Conservation (phyloP, 352 stramenopile genomes). For the Pythium insidiosum region DNA sequence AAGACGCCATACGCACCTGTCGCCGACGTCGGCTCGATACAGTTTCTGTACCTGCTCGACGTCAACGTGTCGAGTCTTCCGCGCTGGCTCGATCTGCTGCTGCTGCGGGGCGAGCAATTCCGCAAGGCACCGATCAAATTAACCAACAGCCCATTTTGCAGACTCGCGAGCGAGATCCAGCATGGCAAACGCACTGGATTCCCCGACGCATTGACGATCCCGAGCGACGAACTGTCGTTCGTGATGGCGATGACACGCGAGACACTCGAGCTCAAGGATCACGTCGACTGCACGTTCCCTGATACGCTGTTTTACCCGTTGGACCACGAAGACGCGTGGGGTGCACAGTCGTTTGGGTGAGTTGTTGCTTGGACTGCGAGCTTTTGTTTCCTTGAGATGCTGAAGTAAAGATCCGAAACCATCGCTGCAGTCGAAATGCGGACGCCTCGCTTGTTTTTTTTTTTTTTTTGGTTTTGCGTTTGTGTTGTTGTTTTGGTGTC, state of each 20-base stretch:
- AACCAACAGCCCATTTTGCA: not conserved
- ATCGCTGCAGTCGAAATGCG: too few species aligned
- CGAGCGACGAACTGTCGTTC: not conserved
- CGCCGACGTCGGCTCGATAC: not conserved
- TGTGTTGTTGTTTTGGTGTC: too few species aligned
- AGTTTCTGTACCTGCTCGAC: not conserved
- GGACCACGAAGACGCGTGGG: not conserved
- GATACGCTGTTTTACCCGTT: not conserved
- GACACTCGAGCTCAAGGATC: not conserved
- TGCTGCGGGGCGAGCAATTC: not conserved
- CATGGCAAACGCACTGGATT: not conserved
- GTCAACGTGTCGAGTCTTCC: constrained; percentile 3
- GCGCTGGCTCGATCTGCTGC: constrained; percentile 1
- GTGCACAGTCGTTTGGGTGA: not conserved
- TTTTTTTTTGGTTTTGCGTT: too few species aligned
- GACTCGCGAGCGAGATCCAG: not conserved
- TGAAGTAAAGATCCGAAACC: too few species aligned
- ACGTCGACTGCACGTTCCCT: not conserved
- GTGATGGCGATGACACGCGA: not conserved
- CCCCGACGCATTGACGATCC: not conserved
- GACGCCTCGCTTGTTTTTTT: too few species aligned
- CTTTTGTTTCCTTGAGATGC: too few species aligned
- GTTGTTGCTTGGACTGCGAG: too few species aligned
- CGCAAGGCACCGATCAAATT: not conserved
- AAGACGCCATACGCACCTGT: not conserved